These are phyloP conservation scores for Xylona heveae DNA, from an alignment of 495 filamentous ascomycete species.

Conservation along the genomic window DNA sequence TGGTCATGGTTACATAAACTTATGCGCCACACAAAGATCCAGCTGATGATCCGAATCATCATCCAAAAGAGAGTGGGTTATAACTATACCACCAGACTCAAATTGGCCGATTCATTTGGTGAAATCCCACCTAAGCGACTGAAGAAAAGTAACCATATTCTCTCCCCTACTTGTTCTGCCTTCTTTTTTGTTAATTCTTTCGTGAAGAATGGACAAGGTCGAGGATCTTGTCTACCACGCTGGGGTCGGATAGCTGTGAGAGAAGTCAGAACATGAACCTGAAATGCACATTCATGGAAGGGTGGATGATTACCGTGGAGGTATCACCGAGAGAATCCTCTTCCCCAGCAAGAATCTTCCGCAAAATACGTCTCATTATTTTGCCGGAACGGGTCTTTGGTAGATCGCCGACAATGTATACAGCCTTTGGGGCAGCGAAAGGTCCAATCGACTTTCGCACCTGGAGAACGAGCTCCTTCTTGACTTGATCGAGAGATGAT, in stretches of 20 bases:
- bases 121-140: no score
- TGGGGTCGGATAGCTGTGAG: constrained; percentile 66
- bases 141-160: no score
- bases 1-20: no score
- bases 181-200: constrained; percentile 21
- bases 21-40: no score
- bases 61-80: no score
- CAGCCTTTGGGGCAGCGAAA: constrained; percentile 87
- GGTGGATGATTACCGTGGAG: constrained; percentile 45
- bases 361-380: constrained; percentile 94
- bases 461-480: constrained; percentile 83
- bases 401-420: constrained; percentile 75
- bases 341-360: constrained; percentile 91
- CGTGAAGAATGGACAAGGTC: constrained; percentile 42
- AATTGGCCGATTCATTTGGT: no score
- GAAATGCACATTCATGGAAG: constrained; percentile 1
- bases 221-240: constrained; percentile 79
- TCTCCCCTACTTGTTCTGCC: constrained; percentile 1
- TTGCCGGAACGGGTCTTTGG: constrained; percentile 95
- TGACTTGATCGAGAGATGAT: constrained; percentile 57
- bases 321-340: constrained; percentile 91
- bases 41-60: no score
- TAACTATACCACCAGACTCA: no score
- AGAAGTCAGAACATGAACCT: constrained; percentile 16
- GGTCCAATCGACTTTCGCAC: constrained; percentile 94